Base-by-base conservation (phyloP, 768 basidiomycete genomes). In the Kwoniella pini region DNA sequence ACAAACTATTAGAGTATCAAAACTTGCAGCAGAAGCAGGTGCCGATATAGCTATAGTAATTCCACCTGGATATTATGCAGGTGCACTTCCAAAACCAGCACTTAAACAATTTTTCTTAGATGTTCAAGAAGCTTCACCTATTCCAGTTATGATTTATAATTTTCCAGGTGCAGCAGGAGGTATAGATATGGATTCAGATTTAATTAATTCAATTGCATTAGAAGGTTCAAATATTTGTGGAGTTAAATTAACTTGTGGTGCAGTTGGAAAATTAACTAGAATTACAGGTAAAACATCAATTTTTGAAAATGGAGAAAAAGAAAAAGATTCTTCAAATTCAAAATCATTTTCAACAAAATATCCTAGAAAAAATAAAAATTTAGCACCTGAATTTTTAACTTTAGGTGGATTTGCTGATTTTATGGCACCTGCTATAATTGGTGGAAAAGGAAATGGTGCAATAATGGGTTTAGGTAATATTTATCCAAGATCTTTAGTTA, bases 171-270 rank as follows among this genome's bases (percentile, higher is more conserved):
- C 90, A 3, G 84, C 87, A 58, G 90, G 88, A 3, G 92, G 93
- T 11, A 89, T 97, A 67, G 91, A 97, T 79, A 79, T 96, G 66
- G 90, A 92, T 79, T 93, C 91, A 13, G 90, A 93, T 77, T 77
- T 91, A 33, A 88, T 97, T 72, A 83, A 83, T 5, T 88, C 91
- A 66, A 83, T 96, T 45, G 92, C 91, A 13, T 76, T 75, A 27
- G 85, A 87, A 64, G 88, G 85, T 67, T 83, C 88, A 53, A 94
- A 94, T 77, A 81, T 89, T 38, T 85, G 82, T 66, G 93, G 92
- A 21, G 87, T 93, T 64, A 97, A 97, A 79, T 84, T 95, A 60
- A 95, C 92, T 42, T 95, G 93, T 71, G 91, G 89, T 27, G 90
- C 89, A 71, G 90, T 96, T 63, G 93, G 92, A 49, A 94, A 94